These are phyloP conservation scores for Oxyria digyna DNA, from an alignment of 148 eudicot genomes.

Conservation along the genomic window DNA sequence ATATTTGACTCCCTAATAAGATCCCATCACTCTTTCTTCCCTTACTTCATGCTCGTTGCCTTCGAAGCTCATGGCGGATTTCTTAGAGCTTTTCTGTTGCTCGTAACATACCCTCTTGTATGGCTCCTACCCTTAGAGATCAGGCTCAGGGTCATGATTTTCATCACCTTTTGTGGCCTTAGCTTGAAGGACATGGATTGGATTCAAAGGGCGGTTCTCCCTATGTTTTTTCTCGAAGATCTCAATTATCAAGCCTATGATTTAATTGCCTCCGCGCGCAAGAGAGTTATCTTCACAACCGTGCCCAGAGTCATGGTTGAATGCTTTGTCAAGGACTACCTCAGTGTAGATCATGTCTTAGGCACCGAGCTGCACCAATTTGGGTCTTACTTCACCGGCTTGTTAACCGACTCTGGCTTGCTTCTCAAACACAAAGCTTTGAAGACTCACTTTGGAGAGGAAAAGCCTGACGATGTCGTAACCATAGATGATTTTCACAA, in stretches of 20 bases:
- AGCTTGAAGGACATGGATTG: conserved; percentile 44
- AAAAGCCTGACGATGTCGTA: conserved; percentile 51
- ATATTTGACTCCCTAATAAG: conserved; percentile 32
- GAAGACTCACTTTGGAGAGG: conserved; percentile 43
- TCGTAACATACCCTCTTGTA: conserved; percentile 44
- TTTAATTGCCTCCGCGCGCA: conserved; percentile 25
- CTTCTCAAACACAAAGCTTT: conserved; percentile 53
- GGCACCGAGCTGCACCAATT: conserved; percentile 59
- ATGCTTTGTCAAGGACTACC: conserved; percentile 56
- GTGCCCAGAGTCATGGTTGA: conserved; percentile 85
- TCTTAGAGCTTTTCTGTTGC: conserved; percentile 56
- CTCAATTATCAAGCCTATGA: conserved; percentile 45
- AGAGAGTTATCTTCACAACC: conserved; percentile 43
- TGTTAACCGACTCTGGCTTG: conserved; percentile 27
- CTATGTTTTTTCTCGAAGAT: conserved; percentile 75
- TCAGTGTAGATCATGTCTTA: conserved; percentile 42
- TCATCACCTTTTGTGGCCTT: conserved; percentile 86
- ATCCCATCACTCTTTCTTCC: conserved; percentile 42
- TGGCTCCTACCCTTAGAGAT: conserved; percentile 29
- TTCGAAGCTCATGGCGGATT: conserved; percentile 77
- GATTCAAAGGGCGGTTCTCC: conserved; percentile 68
- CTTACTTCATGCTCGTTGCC: conserved; percentile 87
- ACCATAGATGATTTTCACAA: conserved; percentile 18
- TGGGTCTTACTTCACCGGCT: conserved; percentile 33
- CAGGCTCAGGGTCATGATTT: conserved; percentile 56